Base-by-base conservation (phyloP, 2,329 filamentous ascomycete species). In the Alternaria panax region DNA sequence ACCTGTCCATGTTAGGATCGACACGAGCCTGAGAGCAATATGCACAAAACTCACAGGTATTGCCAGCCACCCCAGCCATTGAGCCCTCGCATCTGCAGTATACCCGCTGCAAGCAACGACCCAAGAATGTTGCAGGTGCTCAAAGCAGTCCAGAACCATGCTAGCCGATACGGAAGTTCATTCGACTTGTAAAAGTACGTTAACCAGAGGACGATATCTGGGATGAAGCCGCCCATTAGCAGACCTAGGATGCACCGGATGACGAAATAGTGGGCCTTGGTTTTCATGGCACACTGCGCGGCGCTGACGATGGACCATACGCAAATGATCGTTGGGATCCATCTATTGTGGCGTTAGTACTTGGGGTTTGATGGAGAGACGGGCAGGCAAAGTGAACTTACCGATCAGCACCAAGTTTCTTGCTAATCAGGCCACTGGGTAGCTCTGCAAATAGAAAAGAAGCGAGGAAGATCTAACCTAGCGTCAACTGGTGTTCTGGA, bases 401-500 rank as follows among this genome's bases (percentile, higher is more conserved):
- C 40, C 75, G 65, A 62, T 85, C 82, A 0, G 83, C 81, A 9
- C 83, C 83, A 7, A 85, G 66, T 52, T 82, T 82, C 72, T 85
- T 85, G 55, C 81, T 83, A 51, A 85, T 74, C 3, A 85, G 71
- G 16, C 82, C 81, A 47, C 81, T 83, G 3, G 83, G 83, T 0
- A 85, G 70, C 43, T 85, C 83, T 5, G 83, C 82, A 1, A 79
- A 76, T 2, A 84, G 74, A 55, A 85, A 85, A 0, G 76, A 75
- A 0, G 81, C 71, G 0, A 74, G 62, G 30, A 74, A 74, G 2
- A 75, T 71, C 62, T 69, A 57, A 11, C 32, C n/a, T 40, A 5
- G 42, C 28, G 7, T 67, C 8, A 69, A 63, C 53, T 9, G 9
- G 30, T 14, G 1, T 38, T 6, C 12, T 6, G 8, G 7, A 47